These are phyloP conservation scores for Hysterangium stoloniferum DNA, from an alignment of 768 basidiomycete genomes.

Conservation along the genomic window DNA sequence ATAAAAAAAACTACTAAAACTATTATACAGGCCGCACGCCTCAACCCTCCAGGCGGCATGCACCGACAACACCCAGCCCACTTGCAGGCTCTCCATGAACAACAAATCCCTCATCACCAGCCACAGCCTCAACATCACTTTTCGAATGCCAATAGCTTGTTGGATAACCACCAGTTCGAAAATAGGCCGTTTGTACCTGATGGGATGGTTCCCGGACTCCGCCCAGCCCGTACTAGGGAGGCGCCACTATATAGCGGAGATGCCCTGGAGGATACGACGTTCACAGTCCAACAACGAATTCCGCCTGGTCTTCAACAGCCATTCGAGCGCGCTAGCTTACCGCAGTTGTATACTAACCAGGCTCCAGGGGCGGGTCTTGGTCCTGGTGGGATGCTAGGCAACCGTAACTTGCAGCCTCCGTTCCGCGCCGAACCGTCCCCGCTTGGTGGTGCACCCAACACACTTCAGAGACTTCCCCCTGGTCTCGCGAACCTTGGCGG, in stretches of 20 bases:
- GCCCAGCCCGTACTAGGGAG: constrained; percentile 52
- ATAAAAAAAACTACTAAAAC: constrained; percentile 20
- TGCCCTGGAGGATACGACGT: constrained; percentile 50
- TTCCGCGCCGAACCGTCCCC: constrained; percentile 70
- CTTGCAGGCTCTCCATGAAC: constrained; percentile 33
- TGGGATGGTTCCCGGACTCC: constrained; percentile 79
- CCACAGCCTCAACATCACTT: constrained; percentile 33
- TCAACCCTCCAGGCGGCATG: constrained; percentile 33
- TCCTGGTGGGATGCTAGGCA: background rate
- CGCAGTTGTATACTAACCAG: constrained; percentile 1
- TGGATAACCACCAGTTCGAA: constrained; percentile 31
- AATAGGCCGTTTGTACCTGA: constrained; percentile 68
- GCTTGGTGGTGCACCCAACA: constrained; percentile 38
- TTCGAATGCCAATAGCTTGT: constrained; percentile 51
- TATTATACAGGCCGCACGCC: constrained; percentile 26
- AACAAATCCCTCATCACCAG: constrained; percentile 24
- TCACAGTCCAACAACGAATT: constrained; percentile 47
- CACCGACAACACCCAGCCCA: constrained; percentile 36
- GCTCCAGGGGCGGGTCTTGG: background rate
- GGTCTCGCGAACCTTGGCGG: constrained; percentile 78
- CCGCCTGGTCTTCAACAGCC: constrained; percentile 42
- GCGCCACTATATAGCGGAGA: constrained; percentile 30
- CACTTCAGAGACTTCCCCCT: constrained; percentile 63
- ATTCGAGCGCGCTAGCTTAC: constrained; percentile 33
- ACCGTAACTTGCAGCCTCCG: constrained; percentile 39